Conservation (phyloP, 163 green algal species). For the Volvox carteri region DNA sequence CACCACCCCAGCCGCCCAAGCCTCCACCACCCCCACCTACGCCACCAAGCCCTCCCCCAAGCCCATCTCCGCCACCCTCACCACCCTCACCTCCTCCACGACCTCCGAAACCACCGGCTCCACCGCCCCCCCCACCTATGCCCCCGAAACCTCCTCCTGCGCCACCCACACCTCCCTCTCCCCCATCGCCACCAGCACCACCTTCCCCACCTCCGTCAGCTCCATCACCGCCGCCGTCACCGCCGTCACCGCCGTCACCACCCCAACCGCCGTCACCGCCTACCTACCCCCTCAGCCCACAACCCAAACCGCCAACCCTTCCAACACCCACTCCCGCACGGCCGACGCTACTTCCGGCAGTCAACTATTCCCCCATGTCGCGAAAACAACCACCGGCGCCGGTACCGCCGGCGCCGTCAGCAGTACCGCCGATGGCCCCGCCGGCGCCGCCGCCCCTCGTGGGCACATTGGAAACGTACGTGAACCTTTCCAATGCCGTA, state of each 20-base stretch:
- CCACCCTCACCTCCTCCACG: background rate
- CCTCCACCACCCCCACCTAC: background rate
- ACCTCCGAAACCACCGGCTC: background rate
- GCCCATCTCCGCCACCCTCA: background rate
- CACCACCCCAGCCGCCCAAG: background rate
- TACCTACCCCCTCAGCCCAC: background rate
- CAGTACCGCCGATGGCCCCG: background rate
- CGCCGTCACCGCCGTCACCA: background rate
- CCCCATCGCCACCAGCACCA: background rate
- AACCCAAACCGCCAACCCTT: background rate
- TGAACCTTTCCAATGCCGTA: background rate
- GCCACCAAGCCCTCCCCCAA: background rate
- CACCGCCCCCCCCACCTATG: background rate
- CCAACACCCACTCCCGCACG: background rate
- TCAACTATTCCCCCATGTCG: background rate
- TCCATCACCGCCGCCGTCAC: background rate
- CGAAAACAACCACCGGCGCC: background rate
- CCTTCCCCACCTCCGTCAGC: background rate
- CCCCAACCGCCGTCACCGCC: background rate
- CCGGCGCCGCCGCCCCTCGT: background rate
- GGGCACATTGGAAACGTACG: background rate
- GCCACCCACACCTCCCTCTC: background rate
- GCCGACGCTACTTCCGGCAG: background rate
- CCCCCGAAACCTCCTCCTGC: background rate
- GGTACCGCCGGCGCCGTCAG: background rate